Percentiles rank a stretch among this genome's conserved stretches.
phyloP scores from a whole-genome alignment of 139 green algal species.

The Ulvella scutata region DNA sequence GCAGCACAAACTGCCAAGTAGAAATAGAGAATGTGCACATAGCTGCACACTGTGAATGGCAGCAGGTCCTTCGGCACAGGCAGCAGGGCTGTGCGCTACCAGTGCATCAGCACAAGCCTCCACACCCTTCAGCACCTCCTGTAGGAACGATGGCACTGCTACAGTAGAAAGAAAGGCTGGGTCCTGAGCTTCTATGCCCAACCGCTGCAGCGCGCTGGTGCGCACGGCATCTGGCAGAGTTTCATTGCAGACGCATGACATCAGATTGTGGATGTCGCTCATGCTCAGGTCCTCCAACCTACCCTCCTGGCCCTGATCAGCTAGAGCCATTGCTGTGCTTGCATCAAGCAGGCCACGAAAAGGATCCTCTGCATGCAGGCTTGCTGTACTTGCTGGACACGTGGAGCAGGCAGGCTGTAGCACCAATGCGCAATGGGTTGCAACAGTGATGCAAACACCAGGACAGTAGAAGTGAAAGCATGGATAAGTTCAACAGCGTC shows the following conservation, averaged over 20 bases:
- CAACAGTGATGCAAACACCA: not conserved
- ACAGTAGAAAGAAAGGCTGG: not conserved
- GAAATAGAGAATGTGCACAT: not conserved
- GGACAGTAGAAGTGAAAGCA: too few relatives aligned
- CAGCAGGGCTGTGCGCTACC: not conserved
- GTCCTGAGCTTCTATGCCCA: not conserved
- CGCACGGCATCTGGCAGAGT: not conserved
- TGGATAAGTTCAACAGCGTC: too few relatives aligned
- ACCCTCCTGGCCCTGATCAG: not conserved
- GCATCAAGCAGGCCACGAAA: conserved; percentile 12
- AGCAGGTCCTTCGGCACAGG: not conserved
- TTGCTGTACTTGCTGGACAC: not conserved
- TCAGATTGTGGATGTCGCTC: not conserved
- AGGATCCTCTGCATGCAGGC: conserved; percentile 10
- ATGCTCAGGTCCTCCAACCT: not conserved
- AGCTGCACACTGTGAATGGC: not conserved
- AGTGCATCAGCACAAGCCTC: not conserved
- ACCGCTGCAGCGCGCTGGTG: not conserved
- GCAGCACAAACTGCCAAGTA: not conserved
- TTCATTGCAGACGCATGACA: not conserved
- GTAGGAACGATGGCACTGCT: not conserved
- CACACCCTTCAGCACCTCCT: not conserved
- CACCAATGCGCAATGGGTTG: not conserved
- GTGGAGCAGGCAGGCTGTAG: not conserved
- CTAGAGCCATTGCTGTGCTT: not conserved